A percentile compares a stretch with the other conserved stretches of the same genome.
phyloP scores from a whole-genome alignment of 768 basidiomycete genomes.

The Phaeolepiota aurea region DNA sequence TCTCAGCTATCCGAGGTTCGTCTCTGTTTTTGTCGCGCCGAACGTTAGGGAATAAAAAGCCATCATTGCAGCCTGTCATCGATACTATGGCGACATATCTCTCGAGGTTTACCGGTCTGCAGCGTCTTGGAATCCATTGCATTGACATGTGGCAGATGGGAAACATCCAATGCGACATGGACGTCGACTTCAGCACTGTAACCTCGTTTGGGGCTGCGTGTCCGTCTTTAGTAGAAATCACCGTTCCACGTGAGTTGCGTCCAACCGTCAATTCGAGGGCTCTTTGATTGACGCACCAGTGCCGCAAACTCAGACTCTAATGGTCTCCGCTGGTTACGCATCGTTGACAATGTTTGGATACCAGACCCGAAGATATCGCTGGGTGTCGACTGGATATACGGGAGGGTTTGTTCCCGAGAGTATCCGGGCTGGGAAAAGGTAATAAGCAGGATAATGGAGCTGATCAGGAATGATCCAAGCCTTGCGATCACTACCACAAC shows the following conservation, averaged over 20 bases:
- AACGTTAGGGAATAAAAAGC: not conserved
- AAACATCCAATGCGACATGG: conserved; percentile 17
- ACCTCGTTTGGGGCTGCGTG: conserved; percentile 28
- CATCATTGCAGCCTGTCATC: not conserved
- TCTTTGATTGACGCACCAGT: not conserved
- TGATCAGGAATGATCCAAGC: not conserved
- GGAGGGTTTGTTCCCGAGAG: conserved; percentile 11
- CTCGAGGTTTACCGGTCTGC: conserved; percentile 21
- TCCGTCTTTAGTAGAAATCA: conserved; percentile 23
- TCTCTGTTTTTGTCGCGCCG: not conserved
- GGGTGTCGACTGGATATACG: conserved; percentile 16
- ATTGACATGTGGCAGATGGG: conserved; percentile 23
- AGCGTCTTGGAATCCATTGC: conserved; percentile 21
- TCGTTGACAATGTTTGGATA: conserved; percentile 10
- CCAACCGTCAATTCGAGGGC: not conserved
- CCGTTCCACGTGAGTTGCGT: conserved; percentile 23
- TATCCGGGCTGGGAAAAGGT: conserved; percentile 15
- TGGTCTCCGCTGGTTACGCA: conserved; percentile 15
- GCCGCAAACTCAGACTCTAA: conserved; percentile 16
- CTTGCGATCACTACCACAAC: no score
- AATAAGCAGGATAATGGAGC: conserved; percentile 5
- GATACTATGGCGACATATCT: conserved; percentile 15
- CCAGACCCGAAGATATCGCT: conserved; percentile 17
- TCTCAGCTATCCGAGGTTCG: conserved; percentile 20
- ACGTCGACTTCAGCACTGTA: conserved; percentile 25